Base-by-base conservation (phyloP, 345 rosid species). In the Rhizophora mangle region DNA sequence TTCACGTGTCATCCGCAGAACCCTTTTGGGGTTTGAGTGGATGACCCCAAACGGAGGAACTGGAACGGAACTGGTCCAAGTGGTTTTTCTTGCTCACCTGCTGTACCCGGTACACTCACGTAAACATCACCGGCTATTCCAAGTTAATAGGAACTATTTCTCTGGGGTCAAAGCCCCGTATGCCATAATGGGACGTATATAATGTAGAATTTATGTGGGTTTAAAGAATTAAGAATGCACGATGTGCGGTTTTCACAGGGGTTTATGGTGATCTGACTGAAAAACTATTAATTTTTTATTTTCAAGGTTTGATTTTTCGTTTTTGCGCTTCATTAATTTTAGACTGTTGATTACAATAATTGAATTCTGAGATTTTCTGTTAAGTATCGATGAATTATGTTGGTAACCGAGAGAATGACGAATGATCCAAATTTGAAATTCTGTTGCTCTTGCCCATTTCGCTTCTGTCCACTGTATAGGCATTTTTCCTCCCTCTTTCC, bases 11-110 rank as follows among this genome's bases (percentile, higher is more conserved):
- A 26, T 20, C 68, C 19, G 69, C 19, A 52, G 67, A 76, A 69
- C 67, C 56, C 51, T 16, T 64, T n/a, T n/a, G 30, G 59, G 30
- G 68, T 26, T 61, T 77, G 53, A 57, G 69, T 68, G 74, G 74
- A 72, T 76, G 72, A 72, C 64, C 74, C 69, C 61, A 43, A 47
- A 46, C 62, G 79, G 67, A 72, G 67, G 83, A 80, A 76, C 70
- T 66, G 75, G 70, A 43, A 13, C 19, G 18, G 49, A 43, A 43
- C 18, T 43, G 49, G 49, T 76, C 74, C 70, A 57, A 65, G 43
- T 11, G 27, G 63, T 67, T 53, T 62, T 56, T n/a, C 60, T 47
- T 63, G 27, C 27, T 36, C 21, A 63, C 71, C 69, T 65, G 52
- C 75, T 29, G 55, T 58, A 51, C 30, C 75, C 78, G 67, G 75